These are phyloP conservation scores for Chaetomiaceae sp. DNA, from an alignment of 2,329 filamentous ascomycete species.

Conservation along the genomic window DNA sequence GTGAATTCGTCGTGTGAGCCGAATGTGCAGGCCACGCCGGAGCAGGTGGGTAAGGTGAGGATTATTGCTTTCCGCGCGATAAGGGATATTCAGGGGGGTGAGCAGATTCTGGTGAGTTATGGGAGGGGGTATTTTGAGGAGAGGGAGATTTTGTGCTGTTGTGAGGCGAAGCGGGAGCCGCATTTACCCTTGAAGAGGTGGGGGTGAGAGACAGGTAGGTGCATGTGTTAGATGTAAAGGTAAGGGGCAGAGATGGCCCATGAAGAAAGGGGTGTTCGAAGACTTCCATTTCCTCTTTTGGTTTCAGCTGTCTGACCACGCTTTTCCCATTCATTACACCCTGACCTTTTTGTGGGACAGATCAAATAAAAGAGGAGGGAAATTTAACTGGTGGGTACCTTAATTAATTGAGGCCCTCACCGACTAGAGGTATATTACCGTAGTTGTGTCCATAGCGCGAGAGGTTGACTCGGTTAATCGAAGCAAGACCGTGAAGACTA, in stretches of 20 bases:
- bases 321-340: too few species aligned
- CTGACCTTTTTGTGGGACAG: too few species aligned
- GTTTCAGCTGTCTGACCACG: too few species aligned
- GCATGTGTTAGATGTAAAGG: not conserved
- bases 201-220: not conserved
- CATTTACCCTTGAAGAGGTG: not conserved
- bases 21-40: conserved; percentile 4
- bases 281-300: too few species aligned
- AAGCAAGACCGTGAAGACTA: too few species aligned
- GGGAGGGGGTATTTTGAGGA: conserved; percentile 17
- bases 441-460: too few species aligned
- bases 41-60: conserved; percentile 15
- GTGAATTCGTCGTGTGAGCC: conserved; percentile 21
- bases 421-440: too few species aligned
- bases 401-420: too few species aligned
- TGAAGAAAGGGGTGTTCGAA: too few species aligned
- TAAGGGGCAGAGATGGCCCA: not conserved
- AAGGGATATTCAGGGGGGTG: not conserved
- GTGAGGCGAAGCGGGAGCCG: not conserved
- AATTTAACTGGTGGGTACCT: too few species aligned
- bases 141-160: not conserved
- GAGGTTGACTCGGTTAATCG: too few species aligned
- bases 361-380: too few species aligned
- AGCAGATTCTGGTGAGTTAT: conserved; percentile 21
- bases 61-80: conserved; percentile 10